Base-by-base conservation (phyloP, 73 alveolate species). In the Uronychia setigera region DNA sequence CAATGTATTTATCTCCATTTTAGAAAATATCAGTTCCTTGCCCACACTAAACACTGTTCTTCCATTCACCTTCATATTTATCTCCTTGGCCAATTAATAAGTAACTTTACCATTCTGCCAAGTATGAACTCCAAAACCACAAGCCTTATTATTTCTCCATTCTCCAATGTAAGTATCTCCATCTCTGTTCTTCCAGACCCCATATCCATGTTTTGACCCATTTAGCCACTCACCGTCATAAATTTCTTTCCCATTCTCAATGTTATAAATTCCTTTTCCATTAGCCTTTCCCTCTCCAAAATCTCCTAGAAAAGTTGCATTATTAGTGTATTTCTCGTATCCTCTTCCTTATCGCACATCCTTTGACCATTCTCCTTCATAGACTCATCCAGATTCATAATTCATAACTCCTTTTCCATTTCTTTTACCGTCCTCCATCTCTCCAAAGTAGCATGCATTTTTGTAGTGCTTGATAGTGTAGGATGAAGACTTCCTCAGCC, bases 341-440 rank as follows among this genome's bases (percentile, higher is more conserved):
- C 96, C 96, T 58, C 90, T 58, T 0, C 96, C 96, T 67, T 67
- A 57, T 78, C 94, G 91, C 35, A 78, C 31, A 89, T 92, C 96
- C n/a, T 90, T 32, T 25, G 59, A 29, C 92, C 92, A 85, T 11
- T 85, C 85, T 0, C 92, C 92, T 57, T 85, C 92, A 46, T 85
- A 85, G 32, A 83, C 78, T 77, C 90, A 81, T n/a, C 96, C 95
- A 77, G 78, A 79, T 31, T 59, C 57, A 79, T 92, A 92, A 29
- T 30, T 34, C 96, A 92, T 92, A 59, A 88, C 85, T 58, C 96
- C 96, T 28, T 28, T 67, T 9, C 79, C 79, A 67, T 67, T 19
- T 19, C 35, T 19, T 1, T 35, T 30, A 46, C 76, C 79, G 26
- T 67, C 30, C 14, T 13, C 29, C 32, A 67, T 26, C 79, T 67